Evolutionary conservation across 305 asterid species (phyloP), one percentile per base, ranked within the genome.

Genomic region (Rubia occidens): DNA sequence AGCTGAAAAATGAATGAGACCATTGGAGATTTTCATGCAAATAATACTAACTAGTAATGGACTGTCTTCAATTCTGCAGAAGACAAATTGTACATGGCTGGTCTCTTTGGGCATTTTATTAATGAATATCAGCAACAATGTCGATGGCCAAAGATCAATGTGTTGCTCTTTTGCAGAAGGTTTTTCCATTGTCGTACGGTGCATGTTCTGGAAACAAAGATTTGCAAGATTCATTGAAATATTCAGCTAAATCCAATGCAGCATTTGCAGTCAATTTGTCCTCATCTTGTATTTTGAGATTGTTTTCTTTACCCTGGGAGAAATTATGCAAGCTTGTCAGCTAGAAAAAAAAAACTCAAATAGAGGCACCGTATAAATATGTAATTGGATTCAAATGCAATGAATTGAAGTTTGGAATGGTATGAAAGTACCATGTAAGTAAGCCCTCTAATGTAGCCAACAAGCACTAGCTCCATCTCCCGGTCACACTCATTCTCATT

Each of bases 361-460:
- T 11, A 67, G 60, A 43, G 24, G 3, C 47, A 15, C 8, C 42
- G 0, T 17, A 72, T 18, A 13, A 17, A 45, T 17, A n/a, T 53
- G 7, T 15, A 17, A 14, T 5, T 1, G 59, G 21, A n/a, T 53
- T 8, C 21, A 58, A 54, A 44, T 59, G 5, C 43, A 14, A 9
- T 2, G 29, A 11, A 42, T n/a, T 70, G 32, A 49, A 24, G 56
- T 21, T 66, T 11, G 3, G 13, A 65, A 24, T n/a, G 24, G 37
- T 43, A n/a, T 64, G 5, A 5, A 47, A 39, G 72, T 76, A 91
- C 97, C 91, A 66, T 75, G 70, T 44, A 35, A 51, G 49, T 53
- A 40, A 85, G 80, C 78, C 93, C 84, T 76, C 82, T 83, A 79
- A 86, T 81, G 85, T 78, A 88, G 74, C 95, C 98, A 62, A 83